Evolutionary conservation across 495 filamentous ascomycete genomes (phyloP).

Genomic region (Staphylotrichum tortipilum): DNA sequence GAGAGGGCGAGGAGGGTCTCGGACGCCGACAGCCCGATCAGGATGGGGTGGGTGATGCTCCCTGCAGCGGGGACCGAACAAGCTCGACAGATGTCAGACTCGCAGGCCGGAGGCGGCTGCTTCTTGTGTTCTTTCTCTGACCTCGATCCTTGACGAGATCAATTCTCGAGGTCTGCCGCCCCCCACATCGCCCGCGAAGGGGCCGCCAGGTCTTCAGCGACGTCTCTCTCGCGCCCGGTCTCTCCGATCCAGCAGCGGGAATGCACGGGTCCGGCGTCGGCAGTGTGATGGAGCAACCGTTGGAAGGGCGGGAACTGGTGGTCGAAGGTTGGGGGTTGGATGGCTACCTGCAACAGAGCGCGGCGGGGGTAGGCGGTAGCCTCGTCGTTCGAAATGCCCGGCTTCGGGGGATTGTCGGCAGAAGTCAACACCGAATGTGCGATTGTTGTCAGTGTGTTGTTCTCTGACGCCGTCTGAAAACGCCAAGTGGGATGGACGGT

Average conservation of each 20-base stretch:
- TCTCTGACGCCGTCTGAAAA: not conserved
- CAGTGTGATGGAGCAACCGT: not conserved
- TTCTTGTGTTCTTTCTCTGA: conserved; percentile 10
- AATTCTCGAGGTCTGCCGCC: conserved; percentile 31
- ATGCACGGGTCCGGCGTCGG: not conserved
- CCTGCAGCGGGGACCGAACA: not conserved
- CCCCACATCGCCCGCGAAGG: conserved; percentile 31
- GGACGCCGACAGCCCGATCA: not conserved
- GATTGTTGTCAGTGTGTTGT: not conserved
- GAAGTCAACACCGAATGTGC: not conserved
- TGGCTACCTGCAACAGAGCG: not conserved
- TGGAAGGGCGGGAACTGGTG: not conserved
- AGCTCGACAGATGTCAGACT: not conserved
- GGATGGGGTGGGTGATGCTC: not conserved
- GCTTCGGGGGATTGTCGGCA: not conserved
- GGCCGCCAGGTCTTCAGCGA: conserved; percentile 24
- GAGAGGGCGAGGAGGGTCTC: not conserved
- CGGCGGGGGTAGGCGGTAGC: not conserved
- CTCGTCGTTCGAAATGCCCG: not conserved
- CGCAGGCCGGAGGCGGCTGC: not conserved
- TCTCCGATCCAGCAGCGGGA: not conserved
- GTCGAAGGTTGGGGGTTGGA: not conserved
- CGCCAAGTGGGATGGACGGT: not conserved
- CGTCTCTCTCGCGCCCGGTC: conserved; percentile 7
- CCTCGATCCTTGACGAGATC: conserved; percentile 23